phyloP scores from a whole-genome alignment of 257 asterid genomes.

The Lantana camara region DNA sequence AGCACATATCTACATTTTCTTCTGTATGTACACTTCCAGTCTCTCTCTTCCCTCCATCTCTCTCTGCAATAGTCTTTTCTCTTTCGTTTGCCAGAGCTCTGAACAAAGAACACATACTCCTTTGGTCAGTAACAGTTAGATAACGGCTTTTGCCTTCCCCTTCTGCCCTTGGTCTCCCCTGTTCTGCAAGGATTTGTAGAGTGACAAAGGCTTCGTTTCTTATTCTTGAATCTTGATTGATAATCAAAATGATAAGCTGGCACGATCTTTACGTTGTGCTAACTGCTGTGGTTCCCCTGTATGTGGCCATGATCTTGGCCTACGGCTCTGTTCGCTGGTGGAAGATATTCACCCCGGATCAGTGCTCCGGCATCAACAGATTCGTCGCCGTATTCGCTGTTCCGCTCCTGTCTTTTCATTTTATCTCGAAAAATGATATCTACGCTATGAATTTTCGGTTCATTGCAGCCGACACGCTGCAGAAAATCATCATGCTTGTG shows the following conservation, averaged over 20 bases:
- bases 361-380: constrained; percentile 92
- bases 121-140: constrained; percentile 43
- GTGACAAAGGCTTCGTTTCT: neutral
- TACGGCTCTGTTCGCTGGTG: constrained; percentile 98
- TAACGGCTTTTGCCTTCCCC: constrained; percentile 36
- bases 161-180: constrained; percentile 26
- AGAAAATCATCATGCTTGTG: constrained; percentile 70
- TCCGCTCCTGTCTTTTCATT: constrained; percentile 85
- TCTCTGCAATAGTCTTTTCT: constrained; percentile 2
- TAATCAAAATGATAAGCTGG: constrained; percentile 76
- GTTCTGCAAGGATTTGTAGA: neutral
- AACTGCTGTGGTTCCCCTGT: constrained; percentile 81
- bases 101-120: constrained; percentile 28
- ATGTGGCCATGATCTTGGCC: constrained; percentile 93
- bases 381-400: constrained; percentile 93
- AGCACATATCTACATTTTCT: constrained; percentile 18
- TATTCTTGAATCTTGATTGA: no score
- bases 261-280: constrained; percentile 82
- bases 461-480: constrained; percentile 87
- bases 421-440: constrained; percentile 73
- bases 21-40: constrained; percentile 4
- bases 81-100: neutral
- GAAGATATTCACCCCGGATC: constrained; percentile 94
- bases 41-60: neutral
- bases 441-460: constrained; percentile 80